Percentiles rank a stretch among this genome's conserved stretches.
phyloP scores from a whole-genome alignment of 148 eudicot genomes.

The Polygonum aviculare region DNA sequence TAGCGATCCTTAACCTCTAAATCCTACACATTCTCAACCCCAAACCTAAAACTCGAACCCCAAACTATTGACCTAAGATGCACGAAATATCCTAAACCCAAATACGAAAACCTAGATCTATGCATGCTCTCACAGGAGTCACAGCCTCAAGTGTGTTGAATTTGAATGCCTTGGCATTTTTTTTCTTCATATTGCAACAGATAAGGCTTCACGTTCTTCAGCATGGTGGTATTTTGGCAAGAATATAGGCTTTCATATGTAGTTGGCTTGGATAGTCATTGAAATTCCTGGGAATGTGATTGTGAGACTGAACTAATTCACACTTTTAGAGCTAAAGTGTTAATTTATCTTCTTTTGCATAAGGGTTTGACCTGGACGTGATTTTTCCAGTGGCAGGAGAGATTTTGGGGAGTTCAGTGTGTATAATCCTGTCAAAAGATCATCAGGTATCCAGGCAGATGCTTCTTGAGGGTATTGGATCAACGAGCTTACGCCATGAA shows the following conservation, averaged over 20 bases:
- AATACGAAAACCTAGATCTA: too few species aligned
- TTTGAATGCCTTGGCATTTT: not conserved
- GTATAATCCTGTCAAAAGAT: slow-evolving; percentile 51
- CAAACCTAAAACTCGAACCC: too few species aligned
- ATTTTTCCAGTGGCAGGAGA: slow-evolving; percentile 78
- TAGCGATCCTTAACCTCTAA: too few species aligned
- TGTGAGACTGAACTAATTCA: not conserved
- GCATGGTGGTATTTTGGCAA: not conserved
- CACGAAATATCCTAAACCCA: too few species aligned
- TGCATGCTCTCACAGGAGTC: too few species aligned
- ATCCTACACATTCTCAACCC: too few species aligned
- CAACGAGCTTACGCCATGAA: not conserved
- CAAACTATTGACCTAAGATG: too few species aligned
- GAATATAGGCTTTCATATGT: not conserved
- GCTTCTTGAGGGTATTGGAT: not conserved
- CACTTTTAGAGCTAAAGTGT: not conserved
- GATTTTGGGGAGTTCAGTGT: slow-evolving; percentile 92
- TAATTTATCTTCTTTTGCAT: slow-evolving; percentile 3
- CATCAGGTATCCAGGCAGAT: slow-evolving; percentile 2
- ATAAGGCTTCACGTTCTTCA: not conserved
- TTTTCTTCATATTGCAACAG: not conserved
- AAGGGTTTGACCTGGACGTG: slow-evolving; percentile 37
- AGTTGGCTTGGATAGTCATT: not conserved
- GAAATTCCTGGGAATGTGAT: not conserved
- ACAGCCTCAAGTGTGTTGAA: not conserved